A percentile compares a stretch with the other conserved stretches of the same genome.
Conservation (phyloP, 495 filamentous ascomycete genomes). For the Parathielavia appendiculata region DNA sequence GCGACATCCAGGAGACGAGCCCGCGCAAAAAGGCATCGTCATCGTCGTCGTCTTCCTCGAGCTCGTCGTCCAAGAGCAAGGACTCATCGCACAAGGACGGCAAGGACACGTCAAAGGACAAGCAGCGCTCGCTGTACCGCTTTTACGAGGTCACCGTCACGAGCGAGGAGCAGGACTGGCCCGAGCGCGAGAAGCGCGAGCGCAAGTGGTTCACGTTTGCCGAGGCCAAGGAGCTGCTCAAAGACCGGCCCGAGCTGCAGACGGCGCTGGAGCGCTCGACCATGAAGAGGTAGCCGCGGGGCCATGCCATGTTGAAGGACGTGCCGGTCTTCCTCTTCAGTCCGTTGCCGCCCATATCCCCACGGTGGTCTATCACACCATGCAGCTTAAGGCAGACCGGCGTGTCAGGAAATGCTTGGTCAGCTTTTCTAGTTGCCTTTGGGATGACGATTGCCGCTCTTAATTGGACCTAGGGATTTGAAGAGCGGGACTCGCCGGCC, state of each 20-base stretch:
- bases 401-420: background rate
- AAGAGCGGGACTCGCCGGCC: background rate
- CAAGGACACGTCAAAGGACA: constrained; percentile 24
- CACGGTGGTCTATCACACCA: too few relatives aligned
- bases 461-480: background rate
- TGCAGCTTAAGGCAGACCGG: background rate
- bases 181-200: constrained; percentile 85
- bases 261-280: constrained; percentile 82
- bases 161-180: constrained; percentile 80
- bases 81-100: background rate
- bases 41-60: background rate
- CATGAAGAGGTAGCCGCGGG: constrained; percentile 44
- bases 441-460: background rate
- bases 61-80: constrained; percentile 8
- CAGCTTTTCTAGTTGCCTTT: background rate
- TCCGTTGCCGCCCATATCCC: too few relatives aligned
- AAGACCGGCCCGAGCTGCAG: constrained; percentile 76
- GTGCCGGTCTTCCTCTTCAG: background rate
- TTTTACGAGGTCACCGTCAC: constrained; percentile 86
- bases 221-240: constrained; percentile 71
- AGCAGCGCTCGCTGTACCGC: constrained; percentile 72
- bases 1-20: constrained; percentile 74
- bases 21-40: constrained; percentile 50
- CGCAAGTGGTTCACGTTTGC: constrained; percentile 83
- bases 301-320: constrained; percentile 18